These are phyloP conservation scores for Talaromyces sp. DNA, from an alignment of 2,329 filamentous ascomycete genomes.

Conservation along the genomic window DNA sequence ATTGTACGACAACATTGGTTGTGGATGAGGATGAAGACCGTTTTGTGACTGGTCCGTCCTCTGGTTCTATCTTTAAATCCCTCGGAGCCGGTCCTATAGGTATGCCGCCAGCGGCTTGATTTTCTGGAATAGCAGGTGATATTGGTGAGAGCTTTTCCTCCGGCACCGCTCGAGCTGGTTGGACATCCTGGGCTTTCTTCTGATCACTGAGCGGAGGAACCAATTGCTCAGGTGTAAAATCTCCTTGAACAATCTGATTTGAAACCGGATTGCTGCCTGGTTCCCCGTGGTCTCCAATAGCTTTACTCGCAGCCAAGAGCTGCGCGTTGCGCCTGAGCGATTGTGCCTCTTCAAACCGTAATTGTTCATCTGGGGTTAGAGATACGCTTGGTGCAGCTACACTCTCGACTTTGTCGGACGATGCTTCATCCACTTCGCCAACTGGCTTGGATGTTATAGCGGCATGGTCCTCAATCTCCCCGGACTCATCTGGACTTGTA, in stretches of 20 bases:
- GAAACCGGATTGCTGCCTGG: conserved; percentile 19
- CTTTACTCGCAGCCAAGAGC: conserved; percentile 23
- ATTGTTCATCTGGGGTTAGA: conserved; percentile 57
- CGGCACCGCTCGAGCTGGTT: conserved; percentile 15
- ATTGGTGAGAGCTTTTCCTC: conserved; percentile 14
- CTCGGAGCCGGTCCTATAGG: conserved; percentile 6
- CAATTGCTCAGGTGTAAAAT: conserved; percentile 19
- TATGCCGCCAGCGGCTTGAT: not conserved
- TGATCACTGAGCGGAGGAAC: conserved; percentile 18
- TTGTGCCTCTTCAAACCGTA: conserved; percentile 55
- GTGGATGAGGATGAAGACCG: conserved; percentile 18
- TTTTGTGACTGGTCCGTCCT: conserved; percentile 25
- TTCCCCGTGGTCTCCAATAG: conserved; percentile 21
- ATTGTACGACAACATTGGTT: conserved; percentile 27
- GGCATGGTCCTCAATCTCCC: conserved; percentile 44
- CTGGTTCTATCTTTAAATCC: conserved; percentile 6
- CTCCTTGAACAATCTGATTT: conserved; percentile 30
- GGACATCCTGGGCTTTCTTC: conserved; percentile 23
- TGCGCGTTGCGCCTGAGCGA: conserved; percentile 27
- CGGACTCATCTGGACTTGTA: conserved; percentile 70
- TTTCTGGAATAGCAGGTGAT: conserved; percentile 21
- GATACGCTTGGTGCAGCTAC: conserved; percentile 36
- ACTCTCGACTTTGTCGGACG: conserved; percentile 25
- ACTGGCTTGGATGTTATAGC: conserved; percentile 11
- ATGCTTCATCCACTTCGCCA: conserved; percentile 23